Conservation (phyloP, 805 yeast species). For the Starmerella khaoyaiensis region DNA sequence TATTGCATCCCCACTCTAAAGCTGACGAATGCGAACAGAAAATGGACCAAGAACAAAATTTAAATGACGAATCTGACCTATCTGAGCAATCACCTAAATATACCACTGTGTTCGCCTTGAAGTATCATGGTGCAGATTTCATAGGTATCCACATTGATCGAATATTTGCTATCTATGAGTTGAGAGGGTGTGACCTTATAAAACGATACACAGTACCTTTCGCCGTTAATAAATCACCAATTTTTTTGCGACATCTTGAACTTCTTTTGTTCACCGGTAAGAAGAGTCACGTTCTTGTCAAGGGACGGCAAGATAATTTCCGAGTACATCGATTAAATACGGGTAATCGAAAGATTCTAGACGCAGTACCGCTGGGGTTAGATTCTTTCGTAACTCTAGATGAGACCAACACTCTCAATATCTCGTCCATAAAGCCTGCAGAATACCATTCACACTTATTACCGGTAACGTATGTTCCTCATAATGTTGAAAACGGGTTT, state of each 20-base stretch:
- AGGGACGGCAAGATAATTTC: slow-evolving; percentile 6
- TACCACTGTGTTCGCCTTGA: slow-evolving; percentile 7
- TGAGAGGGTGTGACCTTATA: slow-evolving; percentile 3
- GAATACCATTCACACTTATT: slow-evolving; percentile 5
- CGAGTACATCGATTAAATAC: slow-evolving; percentile 9
- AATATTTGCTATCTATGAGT: slow-evolving; percentile 16
- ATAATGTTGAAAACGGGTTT: neutral
- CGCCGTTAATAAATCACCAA: slow-evolving; percentile 14
- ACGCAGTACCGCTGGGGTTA: neutral
- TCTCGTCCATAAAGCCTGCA: slow-evolving; percentile 2
- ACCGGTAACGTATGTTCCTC: slow-evolving; percentile 4
- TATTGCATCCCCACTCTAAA: no score
- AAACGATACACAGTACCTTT: slow-evolving; percentile 16
- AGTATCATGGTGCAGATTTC: slow-evolving; percentile 26
- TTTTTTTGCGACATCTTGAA: slow-evolving; percentile 4
- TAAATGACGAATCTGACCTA: neutral
- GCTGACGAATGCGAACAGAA: neutral
- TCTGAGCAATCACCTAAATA: neutral
- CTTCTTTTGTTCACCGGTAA: slow-evolving; percentile 13
- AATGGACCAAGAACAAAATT: neutral
- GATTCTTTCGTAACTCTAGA: slow-evolving; percentile 12
- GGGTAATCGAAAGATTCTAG: slow-evolving; percentile 4
- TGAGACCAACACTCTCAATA: slow-evolving; percentile 4
- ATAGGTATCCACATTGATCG: slow-evolving; percentile 16
- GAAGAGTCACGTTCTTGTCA: slow-evolving; percentile 9